phyloP scores from a whole-genome alignment of 805 yeast genomes.

The Ogataea siamensis region DNA sequence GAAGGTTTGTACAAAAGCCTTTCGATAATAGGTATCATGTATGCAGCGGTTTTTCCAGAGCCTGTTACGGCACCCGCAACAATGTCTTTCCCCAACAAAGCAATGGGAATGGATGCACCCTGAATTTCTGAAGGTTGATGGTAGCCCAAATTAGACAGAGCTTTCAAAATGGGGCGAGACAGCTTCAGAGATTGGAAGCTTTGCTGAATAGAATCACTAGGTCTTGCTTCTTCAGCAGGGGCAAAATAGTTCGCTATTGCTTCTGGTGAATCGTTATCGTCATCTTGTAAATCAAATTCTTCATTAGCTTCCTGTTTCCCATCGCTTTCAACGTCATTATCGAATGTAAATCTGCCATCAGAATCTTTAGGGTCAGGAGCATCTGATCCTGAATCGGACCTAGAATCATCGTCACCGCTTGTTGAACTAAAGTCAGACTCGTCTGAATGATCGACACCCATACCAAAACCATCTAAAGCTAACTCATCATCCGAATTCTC shows the following conservation, averaged over 20 bases:
- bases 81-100: conserved; percentile 88
- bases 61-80: conserved; percentile 99
- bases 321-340: too few relatives aligned
- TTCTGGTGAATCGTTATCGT: conserved; percentile 68
- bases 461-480: conserved; percentile 43
- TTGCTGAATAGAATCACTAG: conserved; percentile 37
- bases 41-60: conserved; percentile 99
- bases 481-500: conserved; percentile 38
- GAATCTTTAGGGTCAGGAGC: too few relatives aligned
- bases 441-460: conserved; percentile 36
- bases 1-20: conserved; percentile 87
- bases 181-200: conserved; percentile 75
- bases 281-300: too few relatives aligned
- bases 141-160: conserved; percentile 77
- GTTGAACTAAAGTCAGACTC: conserved; percentile 29
- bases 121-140: conserved; percentile 92
- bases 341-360: too few relatives aligned
- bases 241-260: conserved; percentile 81
- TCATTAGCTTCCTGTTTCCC: too few relatives aligned
- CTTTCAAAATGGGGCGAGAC: conserved; percentile 88
- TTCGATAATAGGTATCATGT: conserved; percentile 92
- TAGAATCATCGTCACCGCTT: conserved; percentile 9
- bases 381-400: too few relatives aligned
- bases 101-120: conserved; percentile 89
- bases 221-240: conserved; percentile 43